Base-by-base conservation (phyloP, 2,329 filamentous ascomycete genomes). In the Pseudocercospora fijiensis region DNA sequence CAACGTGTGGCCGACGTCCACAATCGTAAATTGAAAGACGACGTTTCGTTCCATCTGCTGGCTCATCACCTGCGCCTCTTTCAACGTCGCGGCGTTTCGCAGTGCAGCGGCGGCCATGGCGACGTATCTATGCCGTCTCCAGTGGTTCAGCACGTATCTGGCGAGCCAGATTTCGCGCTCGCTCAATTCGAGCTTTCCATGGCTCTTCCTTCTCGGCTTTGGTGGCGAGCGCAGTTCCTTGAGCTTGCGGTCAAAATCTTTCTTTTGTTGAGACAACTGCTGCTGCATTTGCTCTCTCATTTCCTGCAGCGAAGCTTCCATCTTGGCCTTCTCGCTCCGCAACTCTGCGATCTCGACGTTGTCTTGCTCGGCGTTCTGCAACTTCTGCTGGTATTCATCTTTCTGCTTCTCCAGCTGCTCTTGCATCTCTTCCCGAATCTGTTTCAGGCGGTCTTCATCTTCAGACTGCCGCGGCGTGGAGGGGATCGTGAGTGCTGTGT, bases 61-160 rank as follows among this genome's bases (percentile, higher is more conserved):
- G 79, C 93, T 96, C 91, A 99, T 95, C 65, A 99, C 89, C 74
- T 99, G 95, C 1, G 95, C 95, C 78, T 99, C 95, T 76, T 99
- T 99, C 63, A 99, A 78, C 27, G 88, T 86, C 7, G 91, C 88
- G 2, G 94, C 94, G 75, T 96, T 89, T 74, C 96, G 92, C 52
- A 99, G 81, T 27, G 98, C 88, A 1, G 89, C 87, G 76, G 98
- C 95, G 2, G 94, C 93, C 91, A 99, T 96, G 61, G 89, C 88
- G 63, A 99, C 92, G 72, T 94, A 97, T 72, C 91, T 90, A 28
- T 91, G 88, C 69, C 89, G 85, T 65, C 88, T 87, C 95, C 95
- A 99, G 70, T 90, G 88, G 65, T 85, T 82, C 60, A 90, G 81
- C 0, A 87, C 86, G 33, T 83, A 82, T 67, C 84, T 87, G 1